These are phyloP conservation scores for Jatropha multifida DNA, from an alignment of 441 rosid genomes.

Conservation along the genomic window DNA sequence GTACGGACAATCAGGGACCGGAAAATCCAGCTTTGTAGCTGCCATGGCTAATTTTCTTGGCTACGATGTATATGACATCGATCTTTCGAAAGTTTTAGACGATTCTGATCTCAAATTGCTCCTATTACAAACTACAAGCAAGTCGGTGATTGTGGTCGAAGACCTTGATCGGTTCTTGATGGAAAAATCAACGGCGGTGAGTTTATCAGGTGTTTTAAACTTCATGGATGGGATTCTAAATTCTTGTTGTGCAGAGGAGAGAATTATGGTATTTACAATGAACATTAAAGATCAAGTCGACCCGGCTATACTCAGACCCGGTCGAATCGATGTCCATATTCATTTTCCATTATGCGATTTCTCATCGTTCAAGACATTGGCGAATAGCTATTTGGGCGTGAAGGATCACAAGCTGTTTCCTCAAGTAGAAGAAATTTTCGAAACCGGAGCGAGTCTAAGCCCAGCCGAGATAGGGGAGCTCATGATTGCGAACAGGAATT, in stretches of 20 bases:
- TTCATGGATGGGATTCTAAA: conserved; percentile 73
- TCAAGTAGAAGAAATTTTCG: conserved; percentile 68
- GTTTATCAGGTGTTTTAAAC: conserved; percentile 50
- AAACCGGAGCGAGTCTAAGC: conserved; percentile 59
- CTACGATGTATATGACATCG: conserved; percentile 83
- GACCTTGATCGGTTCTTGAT: conserved; percentile 71
- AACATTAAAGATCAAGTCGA: conserved; percentile 54
- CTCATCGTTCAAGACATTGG: conserved; percentile 51
- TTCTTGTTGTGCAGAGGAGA: conserved; percentile 60
- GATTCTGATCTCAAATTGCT: conserved; percentile 71
- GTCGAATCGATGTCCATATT: conserved; percentile 73
- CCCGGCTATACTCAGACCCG: conserved; percentile 59
- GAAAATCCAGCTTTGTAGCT: conserved; percentile 85
- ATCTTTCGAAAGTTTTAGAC: conserved; percentile 59
- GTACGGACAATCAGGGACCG: conserved; percentile 92
- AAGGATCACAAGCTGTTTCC: conserved; percentile 67
- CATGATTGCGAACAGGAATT: conserved; percentile 67
- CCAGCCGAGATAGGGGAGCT: conserved; percentile 76
- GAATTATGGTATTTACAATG: conserved; percentile 67
- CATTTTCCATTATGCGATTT: conserved; percentile 67
- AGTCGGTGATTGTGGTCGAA: conserved; percentile 73
- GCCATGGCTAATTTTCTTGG: conserved; percentile 82
- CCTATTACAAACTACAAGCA: conserved; percentile 56
- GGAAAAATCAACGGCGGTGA: conserved; percentile 48
- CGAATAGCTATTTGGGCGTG: conserved; percentile 54